Evolutionary conservation across 139 green algal species (phyloP), one percentile per base, ranked within the genome.

Genomic region (Nannochloris sp.): DNA sequence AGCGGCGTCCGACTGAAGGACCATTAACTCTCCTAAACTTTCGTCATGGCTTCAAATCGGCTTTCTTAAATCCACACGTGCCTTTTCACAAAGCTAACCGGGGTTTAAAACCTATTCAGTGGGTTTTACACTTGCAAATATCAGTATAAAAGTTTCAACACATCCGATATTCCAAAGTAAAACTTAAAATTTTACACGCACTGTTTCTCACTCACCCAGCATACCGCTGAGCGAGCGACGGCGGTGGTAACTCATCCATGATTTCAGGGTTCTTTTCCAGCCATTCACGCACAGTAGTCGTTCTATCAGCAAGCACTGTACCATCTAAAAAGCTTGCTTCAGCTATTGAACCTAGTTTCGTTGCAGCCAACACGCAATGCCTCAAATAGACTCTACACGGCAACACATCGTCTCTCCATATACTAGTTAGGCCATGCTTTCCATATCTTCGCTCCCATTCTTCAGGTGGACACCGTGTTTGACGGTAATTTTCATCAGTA

Each of bases 351-450:
- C 86, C 80, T 31, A 93, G 73, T 19, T 60, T 67, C 61, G 77
- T 47, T 3, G 89, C 86, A 10, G 89, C 84, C 44, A 96, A 61
- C 36, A 91, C 79, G 73, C 91, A 97, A 77, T 97, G 91, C 2
- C 91, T 77, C 35, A 95, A 61, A 65, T 97, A 97, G 9, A 84
- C 71, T 0, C 85, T 61, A 70, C 83, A 88, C 0, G 82, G 81
- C 42, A 87, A 60, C 36, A 88, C 72, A 35, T 82, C 71, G n/a
- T n/a, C n/a, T n/a, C 74, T 83, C 69, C 70, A 84, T 5, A 96
- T 84, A 4, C 44, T 44, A 1, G 81, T 31, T 2, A 97, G 70
- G n/a, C 85, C 87, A 44, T 89, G 79, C 53, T 51, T 23, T 2
- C 69, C 79, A 63, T 90, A 97, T 12, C 81, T 80, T 48, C 70